Base-by-base conservation (phyloP, 2,329 filamentous ascomycete genomes). In the Didymella sp. region DNA sequence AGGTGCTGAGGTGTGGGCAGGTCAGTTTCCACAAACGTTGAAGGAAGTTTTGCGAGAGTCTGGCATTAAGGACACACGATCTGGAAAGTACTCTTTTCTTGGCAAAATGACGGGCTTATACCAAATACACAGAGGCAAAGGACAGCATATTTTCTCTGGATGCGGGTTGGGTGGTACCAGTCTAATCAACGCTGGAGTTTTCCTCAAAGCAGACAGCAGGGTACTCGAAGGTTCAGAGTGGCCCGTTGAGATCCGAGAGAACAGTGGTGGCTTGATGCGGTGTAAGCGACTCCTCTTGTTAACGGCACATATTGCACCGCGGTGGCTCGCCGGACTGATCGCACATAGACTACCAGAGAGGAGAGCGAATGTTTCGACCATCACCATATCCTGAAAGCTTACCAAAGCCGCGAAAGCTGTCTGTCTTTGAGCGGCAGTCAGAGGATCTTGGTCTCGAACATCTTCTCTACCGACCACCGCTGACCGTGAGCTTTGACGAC, bases 1-100 rank as follows among this genome's bases (percentile, higher is more conserved):
- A 17, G 88, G 87, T 2, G 78, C 81, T 54, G 87, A 90, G 73
- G 81, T 79, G 59, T 89, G 86, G 87, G 86, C 68, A 72, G 87
- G 87, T 4, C 85, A 89, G 69, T 89, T 87, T 60, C 86, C 87
- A 0, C 78, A 74, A 22, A 79, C 76, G 0, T 65, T 82, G 0
- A 52, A 69, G 1, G 80, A 86, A 7, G 78, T 82, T 0, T 59
- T 81, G 12, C 76, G 75, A 28, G 30, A 51, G n/a, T 44, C 25
- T n/a, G 15, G 19, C 8, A n/a, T 51, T n/a, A 17, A 28, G 4
- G 40, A 44, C n/a, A 51, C 11, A 19, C 30, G 40, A 3, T 22
- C 30, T 37, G 48, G 48, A 11, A 28, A 80, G 21, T 62, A 77
- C 17, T 76, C 82, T 11, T 76, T 81, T 19, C 75, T 76, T 1